Evolutionary conservation across 345 rosid genomes (phyloP).

Genomic region (Melastoma malabathricum): DNA sequence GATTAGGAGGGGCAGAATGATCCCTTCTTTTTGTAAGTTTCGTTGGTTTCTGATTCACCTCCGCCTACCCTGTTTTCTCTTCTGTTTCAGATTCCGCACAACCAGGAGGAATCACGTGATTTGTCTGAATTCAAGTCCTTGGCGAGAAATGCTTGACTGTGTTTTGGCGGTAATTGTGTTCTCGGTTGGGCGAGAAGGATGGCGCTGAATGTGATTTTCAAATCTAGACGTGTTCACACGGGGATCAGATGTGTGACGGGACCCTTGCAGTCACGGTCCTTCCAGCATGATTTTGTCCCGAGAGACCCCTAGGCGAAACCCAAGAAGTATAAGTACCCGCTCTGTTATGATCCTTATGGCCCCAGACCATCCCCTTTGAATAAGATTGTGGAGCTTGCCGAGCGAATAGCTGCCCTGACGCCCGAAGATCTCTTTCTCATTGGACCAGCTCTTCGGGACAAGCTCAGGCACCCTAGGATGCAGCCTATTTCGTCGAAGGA

Average conservation of each 20-base stretch:
- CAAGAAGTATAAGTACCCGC: constrained; percentile 32
- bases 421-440: constrained; percentile 12
- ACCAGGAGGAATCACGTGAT: too few species aligned
- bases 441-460: constrained; percentile 9
- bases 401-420: constrained; percentile 20
- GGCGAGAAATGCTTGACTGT: too few species aligned
- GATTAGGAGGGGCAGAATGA: too few species aligned
- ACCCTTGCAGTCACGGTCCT: constrained; percentile 29
- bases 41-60: too few species aligned
- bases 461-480: constrained; percentile 10
- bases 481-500: constrained; percentile 10
- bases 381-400: constrained; percentile 38
- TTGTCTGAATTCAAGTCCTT: too few species aligned
- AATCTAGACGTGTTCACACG: constrained; percentile 8
- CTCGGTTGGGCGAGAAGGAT: constrained; percentile 8
- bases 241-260: constrained; percentile 12
- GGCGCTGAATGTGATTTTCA: constrained; percentile 19
- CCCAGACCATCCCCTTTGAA: constrained; percentile 42
- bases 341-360: constrained; percentile 42
- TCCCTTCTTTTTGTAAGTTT: too few species aligned
- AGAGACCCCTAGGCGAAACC: constrained; percentile 39
- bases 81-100: too few species aligned
- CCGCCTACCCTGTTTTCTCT: too few species aligned
- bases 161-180: too few species aligned
- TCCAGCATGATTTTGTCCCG: constrained; percentile 42